Evolutionary conservation across 176 grass and related monocot genomes (phyloP).

Genomic region (Microstegium vimineum): DNA sequence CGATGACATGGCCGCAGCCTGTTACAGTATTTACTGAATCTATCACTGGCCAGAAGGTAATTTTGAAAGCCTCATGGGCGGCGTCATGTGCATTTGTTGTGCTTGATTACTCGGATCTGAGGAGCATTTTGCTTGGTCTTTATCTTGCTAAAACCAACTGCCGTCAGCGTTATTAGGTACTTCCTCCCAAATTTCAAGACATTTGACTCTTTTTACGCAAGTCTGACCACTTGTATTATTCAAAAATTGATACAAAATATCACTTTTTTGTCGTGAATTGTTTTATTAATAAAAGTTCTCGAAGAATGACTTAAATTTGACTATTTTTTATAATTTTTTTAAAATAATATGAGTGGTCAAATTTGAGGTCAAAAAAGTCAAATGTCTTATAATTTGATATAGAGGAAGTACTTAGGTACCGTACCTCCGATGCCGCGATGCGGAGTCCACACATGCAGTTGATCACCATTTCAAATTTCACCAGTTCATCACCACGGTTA

Average conservation of each 20-base stretch:
- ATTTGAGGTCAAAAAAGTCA: too few species aligned
- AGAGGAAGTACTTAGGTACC: neutral
- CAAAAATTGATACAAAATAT: too few species aligned
- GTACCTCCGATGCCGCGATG: neutral
- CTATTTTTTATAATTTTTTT: too few species aligned
- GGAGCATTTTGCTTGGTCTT: slow-evolving; percentile 1
- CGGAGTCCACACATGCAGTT: neutral
- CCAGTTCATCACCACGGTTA: neutral
- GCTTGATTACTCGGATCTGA: slow-evolving; percentile 23
- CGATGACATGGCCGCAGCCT: neutral
- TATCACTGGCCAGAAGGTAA: neutral
- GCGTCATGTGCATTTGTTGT: neutral
- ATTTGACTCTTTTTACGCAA: too few species aligned
- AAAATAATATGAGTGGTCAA: too few species aligned
- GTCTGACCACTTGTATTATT: too few species aligned
- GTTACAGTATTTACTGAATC: neutral
- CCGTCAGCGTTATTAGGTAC: slow-evolving; percentile 20
- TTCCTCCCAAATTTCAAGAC: too few species aligned
- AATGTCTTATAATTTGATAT: too few species aligned
- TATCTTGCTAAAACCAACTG: neutral
- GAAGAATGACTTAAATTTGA: too few species aligned
- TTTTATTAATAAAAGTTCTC: too few species aligned
- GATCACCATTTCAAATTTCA: neutral
- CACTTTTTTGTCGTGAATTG: too few species aligned
- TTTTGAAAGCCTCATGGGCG: neutral